Conservation (phyloP, 768 basidiomycete species). For the Boletus rubroflammeus region DNA sequence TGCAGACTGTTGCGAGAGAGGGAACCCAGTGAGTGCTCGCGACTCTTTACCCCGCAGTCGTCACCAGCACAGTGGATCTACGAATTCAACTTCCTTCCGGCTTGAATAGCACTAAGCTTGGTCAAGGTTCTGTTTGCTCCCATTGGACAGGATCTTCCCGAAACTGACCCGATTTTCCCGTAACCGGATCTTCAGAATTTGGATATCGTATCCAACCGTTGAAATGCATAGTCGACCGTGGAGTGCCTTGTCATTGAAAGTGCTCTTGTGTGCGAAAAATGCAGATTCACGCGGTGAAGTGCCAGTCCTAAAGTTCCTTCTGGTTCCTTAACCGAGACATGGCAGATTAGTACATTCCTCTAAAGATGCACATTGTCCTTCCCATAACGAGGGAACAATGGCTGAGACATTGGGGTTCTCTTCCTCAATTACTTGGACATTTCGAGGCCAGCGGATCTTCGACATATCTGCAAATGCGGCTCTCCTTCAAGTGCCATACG, state of each 20-base stretch:
- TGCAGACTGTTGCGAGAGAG: neutral
- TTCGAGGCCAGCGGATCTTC: conserved; percentile 12
- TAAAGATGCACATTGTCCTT: conserved; percentile 28
- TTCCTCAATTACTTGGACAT: conserved; percentile 8
- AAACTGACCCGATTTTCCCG: conserved; percentile 15
- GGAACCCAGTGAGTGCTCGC: neutral
- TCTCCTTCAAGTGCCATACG: conserved; percentile 12
- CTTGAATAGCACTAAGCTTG: no score
- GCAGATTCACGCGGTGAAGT: conserved; percentile 23
- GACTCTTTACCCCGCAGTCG: conserved; percentile 13
- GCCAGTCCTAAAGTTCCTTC: conserved; percentile 5
- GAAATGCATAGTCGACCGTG: conserved; percentile 11
- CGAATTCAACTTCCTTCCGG: neutral
- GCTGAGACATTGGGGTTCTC: conserved; percentile 15
- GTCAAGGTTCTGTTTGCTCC: conserved; percentile 1
- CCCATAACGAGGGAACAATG: conserved; percentile 33
- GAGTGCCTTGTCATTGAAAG: conserved; percentile 2
- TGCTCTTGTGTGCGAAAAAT: conserved; percentile 11
- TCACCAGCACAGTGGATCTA: conserved; percentile 1
- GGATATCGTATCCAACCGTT: conserved; percentile 3
- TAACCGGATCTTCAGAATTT: conserved; percentile 23
- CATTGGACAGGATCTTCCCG: conserved; percentile 23
- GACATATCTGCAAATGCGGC: conserved; percentile 16
- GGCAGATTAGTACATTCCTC: conserved; percentile 18
- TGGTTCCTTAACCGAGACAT: conserved; percentile 21